Conservation (phyloP, 2,329 filamentous ascomycete species). For the Trichoderma sp. region DNA sequence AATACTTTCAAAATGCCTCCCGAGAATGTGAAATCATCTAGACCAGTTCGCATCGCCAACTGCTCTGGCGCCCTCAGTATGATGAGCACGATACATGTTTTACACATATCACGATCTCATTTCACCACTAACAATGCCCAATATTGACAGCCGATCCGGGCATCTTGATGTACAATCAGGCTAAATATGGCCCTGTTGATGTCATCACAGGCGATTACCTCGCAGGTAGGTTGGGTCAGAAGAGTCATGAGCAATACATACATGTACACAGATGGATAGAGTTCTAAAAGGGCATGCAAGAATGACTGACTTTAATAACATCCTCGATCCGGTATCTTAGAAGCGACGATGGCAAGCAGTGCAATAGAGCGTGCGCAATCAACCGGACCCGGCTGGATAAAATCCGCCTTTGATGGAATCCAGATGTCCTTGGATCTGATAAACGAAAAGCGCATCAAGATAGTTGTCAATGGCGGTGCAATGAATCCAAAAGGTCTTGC, state of each 20-base stretch:
- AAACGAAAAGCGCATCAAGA: conserved; percentile 51
- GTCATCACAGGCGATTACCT: conserved; percentile 58
- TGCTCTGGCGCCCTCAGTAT: conserved; percentile 33
- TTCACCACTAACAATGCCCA: not conserved
- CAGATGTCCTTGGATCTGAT: conserved; percentile 38
- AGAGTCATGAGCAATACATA: not conserved
- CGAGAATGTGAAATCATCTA: not conserved
- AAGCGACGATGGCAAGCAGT: conserved; percentile 34
- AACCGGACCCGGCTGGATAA: not conserved
- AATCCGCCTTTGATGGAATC: conserved; percentile 31
- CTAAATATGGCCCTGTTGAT: conserved; percentile 41
- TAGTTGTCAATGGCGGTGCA: conserved; percentile 59
- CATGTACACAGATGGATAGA: not conserved
- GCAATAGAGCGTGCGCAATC: conserved; percentile 23
- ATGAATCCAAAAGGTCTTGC: conserved; percentile 56
- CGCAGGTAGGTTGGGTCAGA: conserved; percentile 38
- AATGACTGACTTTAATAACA: not conserved
- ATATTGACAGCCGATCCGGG: conserved; percentile 28
- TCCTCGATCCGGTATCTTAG: conserved; percentile 22
- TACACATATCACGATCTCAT: not conserved
- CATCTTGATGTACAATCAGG: conserved; percentile 36
- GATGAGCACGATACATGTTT: not conserved
- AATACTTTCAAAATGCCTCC: not conserved
- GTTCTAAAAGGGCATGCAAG: not conserved
- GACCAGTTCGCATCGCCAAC: conserved; percentile 32